Conservation (phyloP, 139 green algal genomes). For the Parachlorella kessleri region DNA sequence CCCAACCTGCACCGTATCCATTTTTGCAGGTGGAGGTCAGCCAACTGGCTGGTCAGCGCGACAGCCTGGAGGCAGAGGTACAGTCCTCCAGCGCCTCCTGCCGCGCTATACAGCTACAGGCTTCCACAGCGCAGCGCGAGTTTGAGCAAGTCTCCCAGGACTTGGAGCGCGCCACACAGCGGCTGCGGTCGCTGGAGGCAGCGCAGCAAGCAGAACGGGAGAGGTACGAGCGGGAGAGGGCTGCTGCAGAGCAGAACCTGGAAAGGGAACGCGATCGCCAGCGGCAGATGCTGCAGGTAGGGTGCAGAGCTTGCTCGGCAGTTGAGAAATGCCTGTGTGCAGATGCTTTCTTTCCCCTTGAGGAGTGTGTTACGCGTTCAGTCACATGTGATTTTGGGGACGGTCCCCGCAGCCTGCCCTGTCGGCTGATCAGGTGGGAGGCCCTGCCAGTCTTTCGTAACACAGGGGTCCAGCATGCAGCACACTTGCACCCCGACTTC, state of each 20-base stretch:
- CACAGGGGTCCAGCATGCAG: no score
- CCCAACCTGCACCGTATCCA: no score
- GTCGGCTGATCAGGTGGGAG: no score
- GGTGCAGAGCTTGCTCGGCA: no score
- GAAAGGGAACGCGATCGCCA: constrained; percentile 3
- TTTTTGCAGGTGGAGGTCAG: constrained; percentile 28
- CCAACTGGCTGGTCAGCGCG: constrained; percentile 17
- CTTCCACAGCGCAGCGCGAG: constrained; percentile 9
- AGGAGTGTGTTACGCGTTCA: no score
- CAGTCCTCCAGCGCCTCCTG: not conserved
- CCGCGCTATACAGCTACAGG: constrained; percentile 6
- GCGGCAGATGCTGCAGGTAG: not conserved
- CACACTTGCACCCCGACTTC: no score
- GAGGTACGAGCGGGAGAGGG: constrained; percentile 20
- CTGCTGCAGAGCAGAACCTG: not conserved
- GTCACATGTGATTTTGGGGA: no score
- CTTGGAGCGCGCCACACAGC: constrained; percentile 31
- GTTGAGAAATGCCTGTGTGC: no score
- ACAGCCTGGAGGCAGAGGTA: constrained; percentile 27
- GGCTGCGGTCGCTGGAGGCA: constrained; percentile 22
- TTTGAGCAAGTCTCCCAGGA: constrained; percentile 14
- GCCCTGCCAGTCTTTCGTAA: no score
- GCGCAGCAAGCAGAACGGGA: constrained; percentile 26
- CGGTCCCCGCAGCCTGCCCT: no score
- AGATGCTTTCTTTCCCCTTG: no score